phyloP scores from a whole-genome alignment of 208 protist genomes.

The Balamuthia mandrillaris region DNA sequence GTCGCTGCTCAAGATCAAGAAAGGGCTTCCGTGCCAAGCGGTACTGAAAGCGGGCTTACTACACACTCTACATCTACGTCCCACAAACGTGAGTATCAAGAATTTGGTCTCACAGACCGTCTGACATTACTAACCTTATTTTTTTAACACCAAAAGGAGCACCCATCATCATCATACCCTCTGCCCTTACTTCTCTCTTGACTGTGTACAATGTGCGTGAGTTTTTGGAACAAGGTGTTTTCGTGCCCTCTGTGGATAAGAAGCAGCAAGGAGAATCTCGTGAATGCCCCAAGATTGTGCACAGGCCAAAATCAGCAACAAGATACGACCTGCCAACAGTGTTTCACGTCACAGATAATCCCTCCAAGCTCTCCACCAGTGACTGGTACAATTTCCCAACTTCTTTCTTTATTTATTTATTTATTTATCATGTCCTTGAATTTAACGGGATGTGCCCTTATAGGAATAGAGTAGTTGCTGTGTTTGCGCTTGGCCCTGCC shows the following conservation, averaged over 20 bases:
- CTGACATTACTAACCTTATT: no score
- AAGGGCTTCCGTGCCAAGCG: no score
- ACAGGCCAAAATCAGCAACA: no score
- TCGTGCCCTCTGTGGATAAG: not conserved
- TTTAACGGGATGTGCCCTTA: not conserved
- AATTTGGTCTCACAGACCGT: no score
- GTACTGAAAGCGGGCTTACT: no score
- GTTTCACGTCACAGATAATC: constrained; percentile 6
- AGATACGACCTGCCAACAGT: no score
- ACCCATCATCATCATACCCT: not conserved
- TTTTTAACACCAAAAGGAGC: no score
- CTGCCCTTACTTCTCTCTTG: not conserved
- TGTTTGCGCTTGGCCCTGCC: not conserved
- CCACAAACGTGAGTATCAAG: no score
- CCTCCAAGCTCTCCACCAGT: not conserved
- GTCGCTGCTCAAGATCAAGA: no score
- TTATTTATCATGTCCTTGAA: not conserved
- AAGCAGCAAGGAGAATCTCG: not conserved
- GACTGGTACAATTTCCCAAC: not conserved
- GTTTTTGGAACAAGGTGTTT: not conserved
- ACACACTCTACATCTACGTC: no score
- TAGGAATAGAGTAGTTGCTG: not conserved
- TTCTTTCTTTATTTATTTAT: not conserved
- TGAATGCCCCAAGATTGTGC: not conserved
- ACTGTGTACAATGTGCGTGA: constrained; percentile 18